Conservation (phyloP, 2,329 filamentous ascomycete genomes). For the Talaromyces sp. region DNA sequence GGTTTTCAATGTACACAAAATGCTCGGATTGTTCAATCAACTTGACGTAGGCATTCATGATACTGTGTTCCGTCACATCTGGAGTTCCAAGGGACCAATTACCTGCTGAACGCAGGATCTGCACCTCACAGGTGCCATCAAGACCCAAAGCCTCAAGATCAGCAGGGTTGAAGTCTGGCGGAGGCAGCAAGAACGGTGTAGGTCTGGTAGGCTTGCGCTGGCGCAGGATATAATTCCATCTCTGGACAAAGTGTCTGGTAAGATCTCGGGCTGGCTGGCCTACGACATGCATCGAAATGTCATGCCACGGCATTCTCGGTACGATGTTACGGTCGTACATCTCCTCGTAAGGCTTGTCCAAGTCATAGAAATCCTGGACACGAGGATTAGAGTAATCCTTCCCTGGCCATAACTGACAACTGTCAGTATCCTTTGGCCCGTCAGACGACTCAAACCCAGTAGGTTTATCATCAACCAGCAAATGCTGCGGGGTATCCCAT, state of each 20-base stretch:
- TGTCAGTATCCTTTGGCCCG: constrained; percentile 77
- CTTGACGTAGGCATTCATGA: constrained; percentile 91
- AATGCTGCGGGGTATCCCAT: constrained; percentile 95
- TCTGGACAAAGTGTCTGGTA: constrained; percentile 92
- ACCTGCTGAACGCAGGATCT: constrained; percentile 85
- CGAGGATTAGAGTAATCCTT: constrained; percentile 98
- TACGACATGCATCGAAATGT: constrained; percentile 96
- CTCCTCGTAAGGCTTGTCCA: constrained; percentile 94
- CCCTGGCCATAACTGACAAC: constrained; percentile 93
- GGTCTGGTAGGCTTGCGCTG: constrained; percentile 90
- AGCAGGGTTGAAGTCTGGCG: constrained; percentile 81
- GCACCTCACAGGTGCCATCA: constrained; percentile 91
- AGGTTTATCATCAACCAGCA: constrained; percentile 84
- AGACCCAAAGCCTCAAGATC: constrained; percentile 86
- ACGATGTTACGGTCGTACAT: constrained; percentile 93
- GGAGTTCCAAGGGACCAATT: constrained; percentile 88
- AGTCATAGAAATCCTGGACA: constrained; percentile 88
- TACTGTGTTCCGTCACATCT: constrained; percentile 84
- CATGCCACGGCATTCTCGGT: constrained; percentile 97
- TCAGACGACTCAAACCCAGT: constrained; percentile 84
- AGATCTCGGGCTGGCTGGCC: constrained; percentile 92
- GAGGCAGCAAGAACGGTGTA: constrained; percentile 87
- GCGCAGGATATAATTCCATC: constrained; percentile 95
- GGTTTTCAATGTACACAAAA: constrained; percentile 98
- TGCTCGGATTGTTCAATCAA: constrained; percentile 94